Evolutionary conservation across 106 monocot species (phyloP).

Genomic region (Dioscorea zingiberensis): DNA sequence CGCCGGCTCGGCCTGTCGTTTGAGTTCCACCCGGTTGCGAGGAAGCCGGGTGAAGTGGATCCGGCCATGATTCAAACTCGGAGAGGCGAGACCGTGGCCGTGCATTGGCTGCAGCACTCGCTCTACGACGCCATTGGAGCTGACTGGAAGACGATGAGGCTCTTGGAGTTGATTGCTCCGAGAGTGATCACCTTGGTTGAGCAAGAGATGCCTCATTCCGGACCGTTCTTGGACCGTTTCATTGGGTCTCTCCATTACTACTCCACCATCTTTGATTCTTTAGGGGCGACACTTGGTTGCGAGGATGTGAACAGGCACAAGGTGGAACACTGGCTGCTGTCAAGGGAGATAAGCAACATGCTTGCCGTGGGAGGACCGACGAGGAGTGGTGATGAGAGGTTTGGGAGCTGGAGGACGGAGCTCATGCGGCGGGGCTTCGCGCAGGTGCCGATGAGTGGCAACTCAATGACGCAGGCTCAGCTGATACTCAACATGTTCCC

Average conservation of each 20-base stretch:
- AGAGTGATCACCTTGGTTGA: conserved; percentile 38
- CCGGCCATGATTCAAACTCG: background rate
- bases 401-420: conserved; percentile 21
- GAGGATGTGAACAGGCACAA: conserved; percentile 14
- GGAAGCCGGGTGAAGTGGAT: conserved; percentile 17
- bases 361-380: conserved; percentile 27
- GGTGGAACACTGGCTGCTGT: conserved; percentile 26
- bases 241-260: conserved; percentile 29
- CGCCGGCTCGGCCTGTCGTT: conserved; percentile 30
- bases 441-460: conserved; percentile 25
- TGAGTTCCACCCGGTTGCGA: conserved; percentile 28
- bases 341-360: conserved; percentile 27
- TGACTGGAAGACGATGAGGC: conserved; percentile 21
- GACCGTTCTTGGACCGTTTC: conserved; percentile 32
- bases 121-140: conserved; percentile 32
- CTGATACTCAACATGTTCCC: conserved; percentile 31
- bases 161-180: conserved; percentile 21
- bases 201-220: conserved; percentile 16
- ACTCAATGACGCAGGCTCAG: conserved; percentile 33
- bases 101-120: conserved; percentile 36
- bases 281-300: conserved; percentile 9
- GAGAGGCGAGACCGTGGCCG: conserved; percentile 25
- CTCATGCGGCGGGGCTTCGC: conserved; percentile 19
- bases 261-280: conserved; percentile 32
- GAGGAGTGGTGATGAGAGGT: conserved; percentile 30